phyloP scores from a whole-genome alignment of 2,329 filamentous ascomycete species.

The Didymella segeticola region DNA sequence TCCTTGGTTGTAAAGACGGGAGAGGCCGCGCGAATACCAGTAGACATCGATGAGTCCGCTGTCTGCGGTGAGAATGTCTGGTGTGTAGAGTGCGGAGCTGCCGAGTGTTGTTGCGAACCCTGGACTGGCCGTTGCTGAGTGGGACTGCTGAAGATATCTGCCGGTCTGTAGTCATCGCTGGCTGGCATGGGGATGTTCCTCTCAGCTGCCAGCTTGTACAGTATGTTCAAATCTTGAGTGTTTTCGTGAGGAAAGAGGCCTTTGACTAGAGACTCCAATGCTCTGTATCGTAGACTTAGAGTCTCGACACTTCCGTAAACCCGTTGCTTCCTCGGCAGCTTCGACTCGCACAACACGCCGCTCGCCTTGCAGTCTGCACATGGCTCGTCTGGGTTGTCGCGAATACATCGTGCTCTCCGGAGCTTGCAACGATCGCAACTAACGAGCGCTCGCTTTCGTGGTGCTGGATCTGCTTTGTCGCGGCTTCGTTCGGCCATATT shows the following conservation, averaged over 20 bases:
- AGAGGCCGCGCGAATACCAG: slow-evolving; percentile 6
- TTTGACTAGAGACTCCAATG: slow-evolving; percentile 52
- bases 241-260: slow-evolving; percentile 52
- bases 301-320: slow-evolving; percentile 57
- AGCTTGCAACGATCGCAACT: slow-evolving; percentile 43
- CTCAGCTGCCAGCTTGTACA: slow-evolving; percentile 51
- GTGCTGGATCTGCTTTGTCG: slow-evolving; percentile 26
- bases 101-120: slow-evolving; percentile 11
- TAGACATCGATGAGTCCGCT: slow-evolving; percentile 14
- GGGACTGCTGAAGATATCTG: slow-evolving; percentile 32
- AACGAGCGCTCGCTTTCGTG: slow-evolving; percentile 39
- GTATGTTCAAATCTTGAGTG: slow-evolving; percentile 47
- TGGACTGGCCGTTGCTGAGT: slow-evolving; percentile 8
- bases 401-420: slow-evolving; percentile 38
- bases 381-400: slow-evolving; percentile 34
- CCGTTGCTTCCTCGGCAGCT: slow-evolving; percentile 53
- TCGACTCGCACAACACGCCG: slow-evolving; percentile 52
- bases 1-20: slow-evolving; percentile 17
- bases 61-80: slow-evolving; percentile 12
- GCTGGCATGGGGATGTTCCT: slow-evolving; percentile 49
- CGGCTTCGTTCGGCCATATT: slow-evolving; percentile 17
- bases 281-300: slow-evolving; percentile 53
- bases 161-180: slow-evolving; percentile 33
- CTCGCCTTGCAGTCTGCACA: slow-evolving; percentile 51
- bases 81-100: slow-evolving; percentile 5